phyloP scores from a whole-genome alignment of 228 moss, liverwort and hornwort species.

The Sphagnum magellanicum region DNA sequence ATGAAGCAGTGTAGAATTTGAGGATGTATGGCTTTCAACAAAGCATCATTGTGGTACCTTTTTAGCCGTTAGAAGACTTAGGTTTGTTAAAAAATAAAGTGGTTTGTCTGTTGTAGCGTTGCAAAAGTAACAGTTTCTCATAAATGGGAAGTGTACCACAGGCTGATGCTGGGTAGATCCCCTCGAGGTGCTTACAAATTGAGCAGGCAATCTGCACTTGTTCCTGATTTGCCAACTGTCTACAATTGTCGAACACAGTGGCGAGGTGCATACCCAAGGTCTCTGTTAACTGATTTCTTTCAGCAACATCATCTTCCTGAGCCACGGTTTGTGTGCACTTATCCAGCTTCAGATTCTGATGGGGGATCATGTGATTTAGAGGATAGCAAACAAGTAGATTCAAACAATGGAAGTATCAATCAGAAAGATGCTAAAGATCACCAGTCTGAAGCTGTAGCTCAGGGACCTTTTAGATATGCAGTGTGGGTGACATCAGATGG shows the following conservation, averaged over 20 bases:
- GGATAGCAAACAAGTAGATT: constrained; percentile 8
- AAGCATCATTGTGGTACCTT: neutral
- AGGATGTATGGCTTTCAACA: neutral
- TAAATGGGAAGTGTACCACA: constrained; percentile 16
- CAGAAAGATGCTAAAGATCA: constrained; percentile 27
- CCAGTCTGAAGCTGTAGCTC: constrained; percentile 21
- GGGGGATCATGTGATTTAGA: constrained; percentile 20
- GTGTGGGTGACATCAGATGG: constrained; percentile 47
- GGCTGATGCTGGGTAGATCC: constrained; percentile 72
- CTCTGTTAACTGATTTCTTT: constrained; percentile 73
- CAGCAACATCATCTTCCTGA: constrained; percentile 84
- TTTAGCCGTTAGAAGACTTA: neutral
- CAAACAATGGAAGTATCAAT: constrained; percentile 3
- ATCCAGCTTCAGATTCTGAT: constrained; percentile 14
- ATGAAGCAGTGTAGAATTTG: neutral
- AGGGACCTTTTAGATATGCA: constrained; percentile 57
- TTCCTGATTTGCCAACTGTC: constrained; percentile 61
- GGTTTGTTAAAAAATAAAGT: neutral
- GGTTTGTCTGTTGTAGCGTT: neutral
- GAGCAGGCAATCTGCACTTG: constrained; percentile 59
- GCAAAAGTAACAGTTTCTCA: neutral
- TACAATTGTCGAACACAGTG: constrained; percentile 72
- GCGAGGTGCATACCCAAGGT: constrained; percentile 75
- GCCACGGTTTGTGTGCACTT: constrained; percentile 47
- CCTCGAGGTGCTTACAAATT: constrained; percentile 88